Base-by-base conservation (phyloP, 2,329 filamentous ascomycete species). In the Myriosclerotinia duriaeana region DNA sequence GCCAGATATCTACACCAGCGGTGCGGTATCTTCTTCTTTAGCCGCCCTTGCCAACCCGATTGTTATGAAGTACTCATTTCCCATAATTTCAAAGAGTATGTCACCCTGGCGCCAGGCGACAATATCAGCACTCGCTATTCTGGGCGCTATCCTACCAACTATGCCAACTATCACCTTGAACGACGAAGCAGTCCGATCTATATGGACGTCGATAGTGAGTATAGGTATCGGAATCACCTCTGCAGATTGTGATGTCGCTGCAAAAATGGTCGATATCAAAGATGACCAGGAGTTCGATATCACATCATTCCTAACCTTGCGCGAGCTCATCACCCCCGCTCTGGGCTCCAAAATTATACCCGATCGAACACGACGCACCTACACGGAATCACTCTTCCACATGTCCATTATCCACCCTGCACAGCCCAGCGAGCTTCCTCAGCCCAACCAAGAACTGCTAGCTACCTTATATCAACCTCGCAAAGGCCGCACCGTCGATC, bases 211-310 rank as follows among this genome's bases (percentile, higher is more conserved):
- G 9, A 84, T 93, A 61, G 84, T 90, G 17, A 81, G 80, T 12
- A 85, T 92, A 58, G 83, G 84, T 8, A 85, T 87, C 67, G 89
- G 88, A n/a, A 88, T 94, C 68, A 82, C 91, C 44, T 83, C 83
- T 30, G 90, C 90, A 3, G 84, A 88, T 61, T 86, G 85, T 63
- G 78, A 80, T 65, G 76, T 77, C 62, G 81, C 82, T 44, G 74
- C 80, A 17, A 76, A 80, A 9, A 78, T 76, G 48, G 65, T 72
- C 70, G 76, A 80, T 2, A 82, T 93, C 46, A 77, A 80, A 3
- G 81, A 82, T 11, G 94, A 99, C 73, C 89, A 98, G 78, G 78
- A 81, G 1, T 96, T 96, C 73, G 95, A 99, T 75, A 90, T 96
- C 22, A 74, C 80, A 1, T 88, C 90, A 0, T 96, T 97, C 75